A percentile compares a stretch with the other conserved stretches of the same genome.
These are phyloP conservation scores for Aspergillus sp. DNA, from an alignment of 2,329 filamentous ascomycete genomes.

Conservation along the genomic window DNA sequence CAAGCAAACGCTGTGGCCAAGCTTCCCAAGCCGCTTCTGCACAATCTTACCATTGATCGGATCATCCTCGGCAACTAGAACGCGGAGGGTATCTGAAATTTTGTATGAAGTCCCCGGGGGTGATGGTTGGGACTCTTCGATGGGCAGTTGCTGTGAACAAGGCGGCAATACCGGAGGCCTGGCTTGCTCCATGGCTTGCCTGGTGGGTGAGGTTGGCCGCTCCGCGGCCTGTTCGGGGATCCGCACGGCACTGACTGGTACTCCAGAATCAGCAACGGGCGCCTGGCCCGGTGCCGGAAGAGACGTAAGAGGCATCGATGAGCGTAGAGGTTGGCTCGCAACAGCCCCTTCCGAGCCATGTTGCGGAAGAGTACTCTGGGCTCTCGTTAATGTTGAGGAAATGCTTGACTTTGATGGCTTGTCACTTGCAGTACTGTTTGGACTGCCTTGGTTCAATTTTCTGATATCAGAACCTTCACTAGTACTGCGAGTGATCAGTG, in stretches of 20 bases:
- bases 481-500: conserved; percentile 10
- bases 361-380: too few relatives aligned
- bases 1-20: conserved; percentile 66
- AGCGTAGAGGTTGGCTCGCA: too few relatives aligned
- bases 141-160: background rate
- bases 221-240: conserved; percentile 19
- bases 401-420: too few relatives aligned
- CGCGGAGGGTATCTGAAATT: conserved; percentile 22
- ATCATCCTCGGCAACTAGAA: conserved; percentile 84
- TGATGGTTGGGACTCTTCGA: background rate
- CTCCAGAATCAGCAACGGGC: conserved; percentile 28
- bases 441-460: conserved; percentile 5
- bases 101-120: background rate
- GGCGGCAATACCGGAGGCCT: conserved; percentile 1
- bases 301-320: too few relatives aligned
- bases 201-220: conserved; percentile 1
- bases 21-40: conserved; percentile 72
- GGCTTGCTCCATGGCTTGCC: conserved; percentile 4
- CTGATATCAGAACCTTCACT: conserved; percentile 10
- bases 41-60: conserved; percentile 83
- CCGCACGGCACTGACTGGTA: conserved; percentile 26
- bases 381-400: too few relatives aligned
- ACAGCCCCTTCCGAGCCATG: too few relatives aligned
- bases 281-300: conserved; percentile 20
- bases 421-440: conserved; percentile 7